These are phyloP conservation scores for Epichloe bromicola DNA, from an alignment of 2,329 filamentous ascomycete genomes.

Conservation along the genomic window DNA sequence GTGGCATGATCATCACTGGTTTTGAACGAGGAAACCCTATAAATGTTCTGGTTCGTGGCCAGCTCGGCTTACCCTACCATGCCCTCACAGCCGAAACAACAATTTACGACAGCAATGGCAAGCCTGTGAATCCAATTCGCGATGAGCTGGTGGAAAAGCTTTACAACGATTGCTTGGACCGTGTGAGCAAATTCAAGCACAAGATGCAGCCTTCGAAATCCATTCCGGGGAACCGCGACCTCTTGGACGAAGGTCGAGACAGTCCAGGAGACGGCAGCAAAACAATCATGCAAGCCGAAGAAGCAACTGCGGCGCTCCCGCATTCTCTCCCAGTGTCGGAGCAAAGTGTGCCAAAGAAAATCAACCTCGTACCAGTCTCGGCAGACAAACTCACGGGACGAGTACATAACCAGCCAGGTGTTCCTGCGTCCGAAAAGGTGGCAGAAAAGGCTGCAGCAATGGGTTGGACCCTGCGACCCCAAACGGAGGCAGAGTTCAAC, in stretches of 20 bases:
- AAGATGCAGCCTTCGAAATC: conserved; percentile 57
- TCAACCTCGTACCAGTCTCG: conserved; percentile 49
- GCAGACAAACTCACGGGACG: conserved; percentile 59
- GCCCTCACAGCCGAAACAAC: conserved; percentile 67
- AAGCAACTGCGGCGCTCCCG: conserved; percentile 49
- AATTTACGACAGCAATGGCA: conserved; percentile 75
- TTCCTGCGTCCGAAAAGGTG: conserved; percentile 56
- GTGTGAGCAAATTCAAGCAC: conserved; percentile 81
- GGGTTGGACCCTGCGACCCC: conserved; percentile 66
- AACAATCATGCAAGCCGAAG: conserved; percentile 59
- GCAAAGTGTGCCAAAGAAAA: conserved; percentile 37
- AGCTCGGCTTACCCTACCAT: conserved; percentile 79
- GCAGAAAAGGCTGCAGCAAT: conserved; percentile 65
- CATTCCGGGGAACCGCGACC: conserved; percentile 67
- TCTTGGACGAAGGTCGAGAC: conserved; percentile 76
- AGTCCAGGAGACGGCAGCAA: conserved; percentile 54
- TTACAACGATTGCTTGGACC: conserved; percentile 88
- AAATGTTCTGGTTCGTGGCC: conserved; percentile 80
- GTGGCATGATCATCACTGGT: conserved; percentile 94
- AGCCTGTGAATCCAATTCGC: conserved; percentile 60
- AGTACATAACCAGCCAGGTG: conserved; percentile 57
- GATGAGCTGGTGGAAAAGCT: conserved; percentile 81
- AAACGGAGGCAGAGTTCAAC: conserved; percentile 48
- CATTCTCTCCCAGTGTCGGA: conserved; percentile 40
- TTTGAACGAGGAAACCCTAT: conserved; percentile 93